A percentile compares a stretch with the other conserved stretches of the same genome.
Conservation (phyloP, 139 green algal species). For the Parachlorella kessleri region DNA sequence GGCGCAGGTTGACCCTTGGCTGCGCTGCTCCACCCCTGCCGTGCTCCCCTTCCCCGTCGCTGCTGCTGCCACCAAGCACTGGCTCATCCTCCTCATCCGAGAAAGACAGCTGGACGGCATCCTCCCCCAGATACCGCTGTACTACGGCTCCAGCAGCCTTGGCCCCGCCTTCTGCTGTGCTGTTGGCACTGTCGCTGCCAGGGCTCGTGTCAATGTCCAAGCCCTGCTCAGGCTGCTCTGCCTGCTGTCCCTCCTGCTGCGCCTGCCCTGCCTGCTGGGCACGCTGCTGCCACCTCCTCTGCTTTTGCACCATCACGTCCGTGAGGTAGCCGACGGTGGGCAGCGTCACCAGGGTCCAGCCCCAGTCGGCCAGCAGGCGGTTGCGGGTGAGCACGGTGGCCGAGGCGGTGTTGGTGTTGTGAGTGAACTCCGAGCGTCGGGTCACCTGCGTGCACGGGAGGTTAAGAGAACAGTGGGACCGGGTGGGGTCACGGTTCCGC, state of each 20-base stretch:
- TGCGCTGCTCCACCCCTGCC: not conserved
- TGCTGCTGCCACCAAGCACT: too few species aligned
- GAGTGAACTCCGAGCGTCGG: not conserved
- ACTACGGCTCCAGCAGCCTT: too few species aligned
- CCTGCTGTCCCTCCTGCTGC: not conserved
- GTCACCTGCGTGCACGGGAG: too few species aligned
- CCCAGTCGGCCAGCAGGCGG: not conserved
- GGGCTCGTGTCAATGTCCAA: too few species aligned
- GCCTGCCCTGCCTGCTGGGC: not conserved
- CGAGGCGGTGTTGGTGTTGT: not conserved
- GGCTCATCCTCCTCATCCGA: not conserved
- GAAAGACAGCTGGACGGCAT: not conserved
- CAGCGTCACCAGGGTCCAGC: not conserved
- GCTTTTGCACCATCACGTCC: not conserved
- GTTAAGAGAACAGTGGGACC: too few species aligned
- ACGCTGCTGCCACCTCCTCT: not conserved
- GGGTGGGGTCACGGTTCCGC: too few species aligned
- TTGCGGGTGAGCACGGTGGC: not conserved
- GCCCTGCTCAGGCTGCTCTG: too few species aligned
- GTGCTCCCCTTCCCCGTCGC: not conserved
- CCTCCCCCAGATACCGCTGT: not conserved
- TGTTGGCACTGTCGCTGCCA: too few species aligned
- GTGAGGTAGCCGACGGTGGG: too few species aligned
- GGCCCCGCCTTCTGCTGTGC: too few species aligned
- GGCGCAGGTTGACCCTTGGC: not conserved